These are phyloP conservation scores for Casaregolazyma lundiana DNA, from an alignment of 1,139 yeast species.

Conservation along the genomic window DNA sequence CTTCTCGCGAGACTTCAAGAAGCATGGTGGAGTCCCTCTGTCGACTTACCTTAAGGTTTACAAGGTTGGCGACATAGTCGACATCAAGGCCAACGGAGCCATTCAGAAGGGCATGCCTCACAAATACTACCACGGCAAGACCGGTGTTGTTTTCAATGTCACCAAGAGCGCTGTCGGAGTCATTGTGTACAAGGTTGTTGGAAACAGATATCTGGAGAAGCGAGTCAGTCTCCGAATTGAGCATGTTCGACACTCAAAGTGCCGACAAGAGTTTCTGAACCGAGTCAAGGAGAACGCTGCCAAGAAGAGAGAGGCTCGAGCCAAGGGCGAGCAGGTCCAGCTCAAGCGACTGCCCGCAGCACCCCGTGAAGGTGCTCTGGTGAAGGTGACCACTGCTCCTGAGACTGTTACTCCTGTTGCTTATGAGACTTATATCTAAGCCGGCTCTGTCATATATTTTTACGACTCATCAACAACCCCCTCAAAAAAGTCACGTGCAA, in stretches of 20 bases:
- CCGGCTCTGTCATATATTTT: conserved; percentile 15
- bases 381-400: conserved; percentile 75
- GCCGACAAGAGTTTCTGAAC: conserved; percentile 98
- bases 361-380: conserved; percentile 90
- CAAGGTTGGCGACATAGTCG: conserved; percentile 99
- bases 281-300: conserved; percentile 97
- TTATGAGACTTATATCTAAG: conserved; percentile 97
- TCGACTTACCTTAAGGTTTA: conserved; percentile 96
- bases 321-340: conserved; percentile 82
- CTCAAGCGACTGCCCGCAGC: conserved; percentile 98
- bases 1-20: conserved; percentile 99
- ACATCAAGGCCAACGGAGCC: conserved; percentile 98
- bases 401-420: conserved; percentile 99
- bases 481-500: conserved; percentile 2
- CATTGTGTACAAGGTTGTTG: conserved; percentile 96
- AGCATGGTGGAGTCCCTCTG: conserved; percentile 92
- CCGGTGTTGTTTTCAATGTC: conserved; percentile 98
- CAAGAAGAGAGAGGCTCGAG: conserved; percentile 91
- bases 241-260: conserved; percentile 99
- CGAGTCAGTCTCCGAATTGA: conserved; percentile 98
- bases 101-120: conserved; percentile 99
- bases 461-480: not conserved
- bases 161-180: conserved; percentile 99
- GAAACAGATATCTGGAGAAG: conserved; percentile 98
- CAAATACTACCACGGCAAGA: conserved; percentile 99